These are phyloP conservation scores for Leccinum subspadiceum DNA, from an alignment of 1,284 basidiomycete species.

Conservation along the genomic window DNA sequence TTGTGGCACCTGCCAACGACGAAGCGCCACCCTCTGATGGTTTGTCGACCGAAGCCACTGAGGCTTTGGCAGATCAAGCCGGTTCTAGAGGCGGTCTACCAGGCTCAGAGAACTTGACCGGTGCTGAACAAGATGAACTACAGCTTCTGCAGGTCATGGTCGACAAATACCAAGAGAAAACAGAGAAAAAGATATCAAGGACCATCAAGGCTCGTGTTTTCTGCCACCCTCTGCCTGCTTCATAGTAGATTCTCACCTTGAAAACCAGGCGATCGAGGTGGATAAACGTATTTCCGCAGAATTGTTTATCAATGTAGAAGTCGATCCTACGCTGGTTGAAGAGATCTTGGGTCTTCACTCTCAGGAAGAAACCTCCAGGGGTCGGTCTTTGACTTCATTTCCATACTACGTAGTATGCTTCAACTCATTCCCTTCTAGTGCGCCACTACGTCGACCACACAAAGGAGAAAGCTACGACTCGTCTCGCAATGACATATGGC, in stretches of 20 bases:
- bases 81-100: conserved; percentile 7
- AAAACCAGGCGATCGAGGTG: conserved; percentile 71
- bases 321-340: conserved; percentile 62
- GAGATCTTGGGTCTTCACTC: conserved; percentile 57
- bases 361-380: conserved; percentile 32
- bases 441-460: conserved; percentile 45
- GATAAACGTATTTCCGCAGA: conserved; percentile 77
- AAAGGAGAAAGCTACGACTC: conserved; percentile 72
- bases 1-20: conserved; percentile 12
- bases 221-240: not conserved
- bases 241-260: conserved; percentile 4
- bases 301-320: conserved; percentile 56
- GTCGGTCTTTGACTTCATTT: conserved; percentile 6
- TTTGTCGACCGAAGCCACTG: conserved; percentile 8
- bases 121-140: conserved; percentile 48
- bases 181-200: conserved; percentile 84
- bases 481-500: conserved; percentile 79
- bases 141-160: conserved; percentile 60
- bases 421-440: conserved; percentile 26
- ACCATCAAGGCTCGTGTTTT: conserved; percentile 42
- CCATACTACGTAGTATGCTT: not conserved
- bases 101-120: conserved; percentile 30
- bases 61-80: not conserved
- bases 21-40: conserved; percentile 8
- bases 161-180: conserved; percentile 84